These are phyloP conservation scores for Blakeslea trispora DNA, from an alignment of 371 early-diverging fungal species.

Conservation along the genomic window DNA sequence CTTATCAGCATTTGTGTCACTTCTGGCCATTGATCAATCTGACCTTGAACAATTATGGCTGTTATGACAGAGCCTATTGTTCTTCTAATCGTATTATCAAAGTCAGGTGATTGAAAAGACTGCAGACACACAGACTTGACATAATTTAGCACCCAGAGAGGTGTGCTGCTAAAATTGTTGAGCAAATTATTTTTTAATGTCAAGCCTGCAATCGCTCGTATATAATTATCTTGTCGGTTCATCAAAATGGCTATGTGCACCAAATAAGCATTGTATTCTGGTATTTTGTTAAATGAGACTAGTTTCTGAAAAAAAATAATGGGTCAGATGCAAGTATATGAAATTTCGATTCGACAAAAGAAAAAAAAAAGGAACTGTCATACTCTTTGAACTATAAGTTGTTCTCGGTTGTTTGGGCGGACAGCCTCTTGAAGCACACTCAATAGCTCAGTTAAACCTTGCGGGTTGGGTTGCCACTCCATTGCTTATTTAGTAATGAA, in stretches of 20 bases:
- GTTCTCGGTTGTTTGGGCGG: conserved; percentile 36
- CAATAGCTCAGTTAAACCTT: conserved; percentile 35
- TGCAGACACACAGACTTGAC: conserved; percentile 63
- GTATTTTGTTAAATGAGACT: conserved; percentile 72
- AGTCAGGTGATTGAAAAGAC: conserved; percentile 71
- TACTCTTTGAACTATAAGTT: conserved; percentile 40
- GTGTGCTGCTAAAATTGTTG: conserved; percentile 54
- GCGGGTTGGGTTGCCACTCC: conserved; percentile 45
- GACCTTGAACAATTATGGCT: conserved; percentile 74
- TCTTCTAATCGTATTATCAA: conserved; percentile 64
- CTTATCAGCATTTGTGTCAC: conserved; percentile 70
- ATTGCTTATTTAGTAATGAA: conserved; percentile 17
- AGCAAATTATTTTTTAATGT: conserved; percentile 84
- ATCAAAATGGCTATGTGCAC: conserved; percentile 75
- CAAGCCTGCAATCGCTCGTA: conserved; percentile 85
- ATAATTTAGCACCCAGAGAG: conserved; percentile 64
- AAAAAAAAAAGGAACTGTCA: neutral
- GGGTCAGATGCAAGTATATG: too few relatives aligned
- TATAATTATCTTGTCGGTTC: conserved; percentile 53
- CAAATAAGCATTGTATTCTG: conserved; percentile 89
- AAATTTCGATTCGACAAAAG: neutral
- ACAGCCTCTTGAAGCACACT: conserved; percentile 40
- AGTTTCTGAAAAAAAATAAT: conserved; percentile 61
- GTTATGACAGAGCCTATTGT: conserved; percentile 69
- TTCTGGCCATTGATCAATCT: conserved; percentile 77